A percentile compares a stretch with the other conserved stretches of the same genome.
These are phyloP conservation scores for Dipodascus geniculatus DNA, from an alignment of 805 yeast genomes.

Conservation along the genomic window DNA sequence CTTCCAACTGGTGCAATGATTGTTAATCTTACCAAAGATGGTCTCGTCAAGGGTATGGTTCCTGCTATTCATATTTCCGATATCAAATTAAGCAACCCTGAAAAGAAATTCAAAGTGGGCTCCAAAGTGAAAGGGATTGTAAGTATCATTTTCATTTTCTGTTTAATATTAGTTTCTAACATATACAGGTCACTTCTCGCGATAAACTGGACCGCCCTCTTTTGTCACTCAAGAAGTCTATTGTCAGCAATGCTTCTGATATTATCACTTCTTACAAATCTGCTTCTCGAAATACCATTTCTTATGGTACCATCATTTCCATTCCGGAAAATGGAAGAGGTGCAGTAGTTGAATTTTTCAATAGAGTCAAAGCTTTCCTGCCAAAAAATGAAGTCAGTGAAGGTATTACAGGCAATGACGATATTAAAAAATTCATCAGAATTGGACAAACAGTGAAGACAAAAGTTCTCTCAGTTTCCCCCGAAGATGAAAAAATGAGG, in stretches of 20 bases:
- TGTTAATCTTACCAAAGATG: slow-evolving; percentile 29
- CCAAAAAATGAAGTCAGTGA: slow-evolving; percentile 88
- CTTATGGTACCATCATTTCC: slow-evolving; percentile 63
- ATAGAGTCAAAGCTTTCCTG: slow-evolving; percentile 61
- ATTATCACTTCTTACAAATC: slow-evolving; percentile 35
- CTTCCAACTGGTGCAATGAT: slow-evolving; percentile 55
- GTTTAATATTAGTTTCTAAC: neutral
- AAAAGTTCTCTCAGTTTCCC: slow-evolving; percentile 47
- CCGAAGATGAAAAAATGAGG: slow-evolving; percentile 40
- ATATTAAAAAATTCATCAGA: slow-evolving; percentile 66
- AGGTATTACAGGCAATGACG: slow-evolving; percentile 49
- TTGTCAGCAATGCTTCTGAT: slow-evolving; percentile 42
- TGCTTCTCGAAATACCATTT: slow-evolving; percentile 40
- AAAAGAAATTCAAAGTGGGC: slow-evolving; percentile 82
- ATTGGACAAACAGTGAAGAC: slow-evolving; percentile 78
- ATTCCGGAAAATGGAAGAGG: slow-evolving; percentile 52
- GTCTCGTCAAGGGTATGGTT: slow-evolving; percentile 53
- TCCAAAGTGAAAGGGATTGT: slow-evolving; percentile 68
- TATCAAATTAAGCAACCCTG: slow-evolving; percentile 74
- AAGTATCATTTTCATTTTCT: slow-evolving; percentile 32
- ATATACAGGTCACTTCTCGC: slow-evolving; percentile 18
- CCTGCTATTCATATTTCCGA: slow-evolving; percentile 73
- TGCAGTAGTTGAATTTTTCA: slow-evolving; percentile 75
- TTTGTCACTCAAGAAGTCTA: slow-evolving; percentile 72
- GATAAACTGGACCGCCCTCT: slow-evolving; percentile 35